A percentile compares a stretch with the other conserved stretches of the same genome.
phyloP scores from a whole-genome alignment of 2,329 filamentous ascomycete genomes.

The Phaeoacremonium minimum region DNA sequence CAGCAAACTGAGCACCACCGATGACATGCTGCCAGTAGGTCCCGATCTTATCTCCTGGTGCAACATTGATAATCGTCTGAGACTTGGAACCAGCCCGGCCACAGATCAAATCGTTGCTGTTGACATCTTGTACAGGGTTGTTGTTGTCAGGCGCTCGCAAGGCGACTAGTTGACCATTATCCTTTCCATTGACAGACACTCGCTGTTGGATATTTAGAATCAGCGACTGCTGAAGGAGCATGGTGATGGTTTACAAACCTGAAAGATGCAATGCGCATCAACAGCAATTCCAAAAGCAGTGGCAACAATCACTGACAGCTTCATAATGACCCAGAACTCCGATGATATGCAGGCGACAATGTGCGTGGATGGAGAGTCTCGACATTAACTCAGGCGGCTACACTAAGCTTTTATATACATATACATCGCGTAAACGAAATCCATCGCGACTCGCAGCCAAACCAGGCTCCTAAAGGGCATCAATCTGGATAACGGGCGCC shows the following conservation, averaged over 20 bases:
- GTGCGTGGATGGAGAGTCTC: too few species aligned
- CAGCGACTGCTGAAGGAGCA: background rate
- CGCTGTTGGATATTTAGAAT: slow-evolving; percentile 18
- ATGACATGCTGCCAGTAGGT: slow-evolving; percentile 50
- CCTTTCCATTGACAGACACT: slow-evolving; percentile 41
- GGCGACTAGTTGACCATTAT: slow-evolving; percentile 36
- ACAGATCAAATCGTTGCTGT: slow-evolving; percentile 43
- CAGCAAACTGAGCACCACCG: slow-evolving; percentile 44
- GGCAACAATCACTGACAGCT: slow-evolving; percentile 26
- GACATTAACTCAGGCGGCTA: too few species aligned
- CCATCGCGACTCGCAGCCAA: too few species aligned
- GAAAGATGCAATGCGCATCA: slow-evolving; percentile 37
- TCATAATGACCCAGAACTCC: too few species aligned
- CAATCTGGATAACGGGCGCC: background rate
- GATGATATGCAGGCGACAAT: too few species aligned
- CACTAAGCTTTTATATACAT: too few species aligned
- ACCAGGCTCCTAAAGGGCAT: too few species aligned
- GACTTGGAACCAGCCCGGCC: slow-evolving; percentile 38
- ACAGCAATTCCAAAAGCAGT: slow-evolving; percentile 28
- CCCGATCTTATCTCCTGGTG: slow-evolving; percentile 46
- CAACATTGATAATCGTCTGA: slow-evolving; percentile 38
- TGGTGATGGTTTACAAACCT: slow-evolving; percentile 19
- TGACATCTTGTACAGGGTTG: slow-evolving; percentile 47
- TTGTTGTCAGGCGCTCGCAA: slow-evolving; percentile 46
- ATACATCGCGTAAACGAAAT: too few species aligned